A percentile compares a stretch with the other conserved stretches of the same genome.
Evolutionary conservation across 2,329 filamentous ascomycete genomes (phyloP).

Genomic region (Arachnomyces sp.): DNA sequence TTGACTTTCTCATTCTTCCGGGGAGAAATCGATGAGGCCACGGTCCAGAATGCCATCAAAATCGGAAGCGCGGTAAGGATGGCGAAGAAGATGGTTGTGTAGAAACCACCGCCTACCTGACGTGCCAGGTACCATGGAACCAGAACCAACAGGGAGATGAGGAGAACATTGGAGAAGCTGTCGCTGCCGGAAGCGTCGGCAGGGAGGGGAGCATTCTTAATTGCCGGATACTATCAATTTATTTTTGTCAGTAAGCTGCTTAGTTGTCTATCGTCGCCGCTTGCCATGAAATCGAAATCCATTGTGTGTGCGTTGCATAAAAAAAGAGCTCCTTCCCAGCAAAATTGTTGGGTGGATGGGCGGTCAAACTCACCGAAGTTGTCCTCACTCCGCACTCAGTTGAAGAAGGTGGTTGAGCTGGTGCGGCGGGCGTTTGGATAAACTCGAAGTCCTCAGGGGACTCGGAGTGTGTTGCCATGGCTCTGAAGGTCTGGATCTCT

Average conservation of each 20-base stretch:
- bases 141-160: conserved; percentile 61
- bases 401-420: conserved; percentile 42
- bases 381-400: conserved; percentile 55
- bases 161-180: conserved; percentile 74
- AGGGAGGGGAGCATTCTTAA: conserved; percentile 89
- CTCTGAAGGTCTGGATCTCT: conserved; percentile 19
- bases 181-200: conserved; percentile 80
- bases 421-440: conserved; percentile 54
- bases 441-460: conserved; percentile 44
- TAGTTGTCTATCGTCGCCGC: conserved; percentile 22
- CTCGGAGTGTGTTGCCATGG: conserved; percentile 33
- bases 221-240: conserved; percentile 63
- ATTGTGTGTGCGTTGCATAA: not conserved
- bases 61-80: conserved; percentile 72
- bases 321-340: no score
- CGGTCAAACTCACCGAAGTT: conserved; percentile 48
- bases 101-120: conserved; percentile 74
- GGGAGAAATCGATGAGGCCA: conserved; percentile 71
- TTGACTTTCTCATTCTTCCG: conserved; percentile 89
- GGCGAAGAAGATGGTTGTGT: conserved; percentile 81
- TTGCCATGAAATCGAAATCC: conserved; percentile 1
- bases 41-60: conserved; percentile 72
- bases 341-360: conserved; percentile 3
- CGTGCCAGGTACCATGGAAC: conserved; percentile 76
- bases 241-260: conserved; percentile 19